phyloP scores from a whole-genome alignment of 495 filamentous ascomycete genomes.

The Xylaria venustula region DNA sequence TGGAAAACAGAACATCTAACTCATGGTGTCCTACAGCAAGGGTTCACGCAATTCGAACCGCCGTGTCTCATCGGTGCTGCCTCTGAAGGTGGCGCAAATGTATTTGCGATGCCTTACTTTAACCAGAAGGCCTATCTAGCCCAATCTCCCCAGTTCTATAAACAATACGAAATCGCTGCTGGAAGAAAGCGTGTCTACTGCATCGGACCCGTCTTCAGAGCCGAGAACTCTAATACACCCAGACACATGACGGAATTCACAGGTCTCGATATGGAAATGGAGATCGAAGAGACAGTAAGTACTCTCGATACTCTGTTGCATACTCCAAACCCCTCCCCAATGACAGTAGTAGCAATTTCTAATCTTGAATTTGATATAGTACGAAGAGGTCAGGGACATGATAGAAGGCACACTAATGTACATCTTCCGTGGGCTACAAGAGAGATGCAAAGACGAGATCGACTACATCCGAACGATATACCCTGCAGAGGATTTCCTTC shows the following conservation, averaged over 20 bases:
- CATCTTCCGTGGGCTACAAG: constrained; percentile 78
- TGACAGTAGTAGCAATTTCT: no score
- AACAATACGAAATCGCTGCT: constrained; percentile 94
- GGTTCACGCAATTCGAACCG: constrained; percentile 86
- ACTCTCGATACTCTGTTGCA: neutral
- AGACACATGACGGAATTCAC: constrained; percentile 95
- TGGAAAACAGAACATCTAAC: no score
- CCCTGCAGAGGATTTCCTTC: constrained; percentile 48
- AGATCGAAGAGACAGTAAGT: constrained; percentile 66
- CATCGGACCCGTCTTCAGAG: constrained; percentile 89
- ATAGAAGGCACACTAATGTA: constrained; percentile 83
- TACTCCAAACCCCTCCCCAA: no score
- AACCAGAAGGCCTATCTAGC: constrained; percentile 80
- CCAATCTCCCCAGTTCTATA: constrained; percentile 87
- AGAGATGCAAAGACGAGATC: constrained; percentile 67
- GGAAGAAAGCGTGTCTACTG: constrained; percentile 88
- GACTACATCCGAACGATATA: constrained; percentile 64
- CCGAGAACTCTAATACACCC: constrained; percentile 95
- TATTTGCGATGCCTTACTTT: constrained; percentile 93
- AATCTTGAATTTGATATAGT: constrained; percentile 28
- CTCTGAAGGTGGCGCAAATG: constrained; percentile 89
- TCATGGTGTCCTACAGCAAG: neutral
- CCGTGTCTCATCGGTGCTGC: constrained; percentile 87
- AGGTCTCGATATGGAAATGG: constrained; percentile 97
- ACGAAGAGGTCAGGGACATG: constrained; percentile 79